A percentile compares a stretch with the other conserved stretches of the same genome.
These are phyloP conservation scores for Monosporascus sp. DNA, from an alignment of 2,329 filamentous ascomycete genomes.

Conservation along the genomic window DNA sequence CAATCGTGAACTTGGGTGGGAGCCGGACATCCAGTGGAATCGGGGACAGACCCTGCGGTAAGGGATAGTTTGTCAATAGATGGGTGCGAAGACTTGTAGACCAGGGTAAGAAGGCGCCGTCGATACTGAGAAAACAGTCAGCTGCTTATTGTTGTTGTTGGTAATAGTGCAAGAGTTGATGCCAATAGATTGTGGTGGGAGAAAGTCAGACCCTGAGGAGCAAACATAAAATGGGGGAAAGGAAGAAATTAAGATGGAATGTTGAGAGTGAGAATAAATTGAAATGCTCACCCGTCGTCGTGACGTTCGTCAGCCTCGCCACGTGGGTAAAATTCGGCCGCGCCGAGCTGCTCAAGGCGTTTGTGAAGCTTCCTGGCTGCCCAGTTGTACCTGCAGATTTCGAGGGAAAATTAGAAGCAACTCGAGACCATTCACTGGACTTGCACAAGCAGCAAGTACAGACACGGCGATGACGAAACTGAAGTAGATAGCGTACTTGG, in stretches of 20 bases:
- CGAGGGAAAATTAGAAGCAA: constrained; percentile 3
- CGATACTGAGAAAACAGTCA: constrained; percentile 50
- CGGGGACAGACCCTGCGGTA: constrained; percentile 59
- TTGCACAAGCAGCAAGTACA: background rate
- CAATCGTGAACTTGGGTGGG: constrained; percentile 66
- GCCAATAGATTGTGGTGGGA: background rate
- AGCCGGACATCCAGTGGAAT: constrained; percentile 71
- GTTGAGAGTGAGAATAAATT: constrained; percentile 8
- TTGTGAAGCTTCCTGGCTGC: constrained; percentile 84
- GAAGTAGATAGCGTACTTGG: constrained; percentile 56
- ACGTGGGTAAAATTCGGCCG: constrained; percentile 64
- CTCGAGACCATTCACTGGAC: background rate
- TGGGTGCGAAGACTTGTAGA: constrained; percentile 59
- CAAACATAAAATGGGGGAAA: constrained; percentile 1
- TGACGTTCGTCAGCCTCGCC: constrained; percentile 94
- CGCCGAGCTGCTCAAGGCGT: constrained; percentile 77
- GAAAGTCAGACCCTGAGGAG: background rate
- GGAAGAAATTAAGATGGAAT: constrained; percentile 6
- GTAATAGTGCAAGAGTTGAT: background rate
- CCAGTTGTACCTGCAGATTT: constrained; percentile 71
- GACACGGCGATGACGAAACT: background rate
- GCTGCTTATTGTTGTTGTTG: background rate
- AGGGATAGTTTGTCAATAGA: constrained; percentile 62
- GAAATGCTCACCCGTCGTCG: constrained; percentile 66
- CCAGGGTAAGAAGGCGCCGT: constrained; percentile 80